Evolutionary conservation across 129 eudicot species (phyloP), one percentile per base, ranked within the genome.

Genomic region (Chrysanthemum makinoi): DNA sequence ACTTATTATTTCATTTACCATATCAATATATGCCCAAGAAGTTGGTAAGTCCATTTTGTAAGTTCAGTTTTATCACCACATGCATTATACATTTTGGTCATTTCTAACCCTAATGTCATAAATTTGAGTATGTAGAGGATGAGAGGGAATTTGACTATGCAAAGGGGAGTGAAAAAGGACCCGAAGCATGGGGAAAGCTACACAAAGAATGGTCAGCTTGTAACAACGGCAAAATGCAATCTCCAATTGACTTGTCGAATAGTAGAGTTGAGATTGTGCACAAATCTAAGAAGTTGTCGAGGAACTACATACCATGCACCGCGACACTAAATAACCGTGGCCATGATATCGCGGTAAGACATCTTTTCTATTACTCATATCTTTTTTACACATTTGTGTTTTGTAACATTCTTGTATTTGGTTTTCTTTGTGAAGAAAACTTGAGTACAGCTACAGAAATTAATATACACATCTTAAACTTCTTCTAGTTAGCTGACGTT

Each of bases 171-270:
- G 65, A 51, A 30, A 85, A 67, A 73, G 96, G 96, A 9, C 96
- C 96, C 0, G 22, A 1, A 10, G 14, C 61, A 10, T 88, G 91
- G 96, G 95, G 96, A 68, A 66, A 70, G 5, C 26, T 88, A 8
- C 82, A 81, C 57, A 49, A 70, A 76, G 91, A 89, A 80, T 89
- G 96, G 96, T 70, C 58, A 3, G 75, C 80, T 26, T 89, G 96
- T 60, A 82, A 66, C 49, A 72, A 61, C 1, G 96, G 96, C 5
- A 51, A 47, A 14, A 51, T 86, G 84, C 96, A 89, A 35, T 86
- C 88, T 59, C 91, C 91, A 13, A 75, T 86, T 2, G 84, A 86
- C 62, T 50, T 86, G 67, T 75, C 87, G 13, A 74, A 64, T 55
- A 22, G 46, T 0, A 68, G 82, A 16, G 84, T 78, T 43, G 69